Conservation (phyloP, 257 asterid species). For the Petunia secreta region DNA sequence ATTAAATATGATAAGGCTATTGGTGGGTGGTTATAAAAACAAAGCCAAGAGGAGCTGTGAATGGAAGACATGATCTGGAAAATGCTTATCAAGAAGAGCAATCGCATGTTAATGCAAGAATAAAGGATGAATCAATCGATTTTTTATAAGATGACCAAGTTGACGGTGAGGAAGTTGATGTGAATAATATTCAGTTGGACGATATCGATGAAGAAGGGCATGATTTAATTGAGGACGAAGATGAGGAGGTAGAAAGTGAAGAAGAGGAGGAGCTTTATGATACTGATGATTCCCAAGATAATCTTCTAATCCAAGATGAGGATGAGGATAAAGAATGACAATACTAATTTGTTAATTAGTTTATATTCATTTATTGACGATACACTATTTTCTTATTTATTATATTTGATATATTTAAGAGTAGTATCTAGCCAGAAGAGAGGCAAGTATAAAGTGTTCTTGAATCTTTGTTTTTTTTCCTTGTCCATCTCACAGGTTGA, state of each 20-base stretch:
- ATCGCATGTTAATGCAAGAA: not conserved
- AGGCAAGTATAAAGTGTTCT: too few species aligned
- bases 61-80: not conserved
- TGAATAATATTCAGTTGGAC: too few species aligned
- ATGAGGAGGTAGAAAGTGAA: not conserved
- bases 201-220: too few species aligned
- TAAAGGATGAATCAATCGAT: not conserved
- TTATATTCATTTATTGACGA: too few species aligned
- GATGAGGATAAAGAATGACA: too few species aligned
- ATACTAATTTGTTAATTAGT: too few species aligned
- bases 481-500: too few species aligned
- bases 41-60: not conserved
- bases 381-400: too few species aligned
- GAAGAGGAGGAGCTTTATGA: not conserved
- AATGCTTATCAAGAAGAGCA: not conserved
- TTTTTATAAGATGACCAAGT: not conserved
- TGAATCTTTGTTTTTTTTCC: too few species aligned
- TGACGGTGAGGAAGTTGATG: not conserved
- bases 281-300: not conserved
- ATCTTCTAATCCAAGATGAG: too few species aligned
- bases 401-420: too few species aligned
- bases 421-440: too few species aligned
- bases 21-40: constrained; percentile 4
- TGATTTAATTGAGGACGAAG: not conserved
- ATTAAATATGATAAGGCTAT: not conserved